Conservation (phyloP, 768 basidiomycete genomes). For the Strobilomyces confusus region DNA sequence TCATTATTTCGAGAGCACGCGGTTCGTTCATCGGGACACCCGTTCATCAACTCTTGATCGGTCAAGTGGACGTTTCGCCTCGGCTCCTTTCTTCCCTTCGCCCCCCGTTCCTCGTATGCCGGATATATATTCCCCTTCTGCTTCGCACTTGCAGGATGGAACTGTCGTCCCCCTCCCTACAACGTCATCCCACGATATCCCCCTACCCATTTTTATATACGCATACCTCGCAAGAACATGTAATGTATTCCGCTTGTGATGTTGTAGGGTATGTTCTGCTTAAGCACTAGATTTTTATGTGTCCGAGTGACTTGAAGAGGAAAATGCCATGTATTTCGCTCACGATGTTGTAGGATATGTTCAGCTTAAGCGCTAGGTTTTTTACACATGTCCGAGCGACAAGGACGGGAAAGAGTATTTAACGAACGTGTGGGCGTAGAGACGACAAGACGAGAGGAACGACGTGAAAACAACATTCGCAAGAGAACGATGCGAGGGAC, state of each 20-base stretch:
- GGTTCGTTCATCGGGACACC: not conserved
- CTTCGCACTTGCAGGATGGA: constrained; percentile 7
- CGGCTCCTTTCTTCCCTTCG: constrained; percentile 5
- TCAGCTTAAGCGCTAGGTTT: constrained; percentile 11
- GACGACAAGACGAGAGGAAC: constrained; percentile 1
- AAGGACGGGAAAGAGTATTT: not conserved
- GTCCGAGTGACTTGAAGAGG: too few relatives aligned
- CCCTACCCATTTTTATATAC: constrained; percentile 5
- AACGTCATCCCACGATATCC: constrained; percentile 20
- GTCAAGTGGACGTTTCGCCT: not conserved
- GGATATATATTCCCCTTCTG: not conserved
- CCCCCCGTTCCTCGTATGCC: not conserved
- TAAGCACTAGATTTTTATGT: constrained; percentile 11
- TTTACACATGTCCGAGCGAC: constrained; percentile 10
- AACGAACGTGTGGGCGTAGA: not conserved
- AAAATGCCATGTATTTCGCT: constrained; percentile 23
- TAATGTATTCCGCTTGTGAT: constrained; percentile 22
- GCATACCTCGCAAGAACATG: constrained; percentile 24
- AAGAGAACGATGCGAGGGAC: not conserved
- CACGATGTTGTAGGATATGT: constrained; percentile 17
- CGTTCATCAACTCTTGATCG: too few relatives aligned
- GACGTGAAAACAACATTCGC: constrained; percentile 4
- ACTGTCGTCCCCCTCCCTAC: constrained; percentile 7
- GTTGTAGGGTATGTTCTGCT: constrained; percentile 17
- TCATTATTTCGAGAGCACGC: not conserved